A percentile compares a stretch with the other conserved stretches of the same genome.
These are phyloP conservation scores for Margaritispora aquatica DNA, from an alignment of 495 filamentous ascomycete species.

Conservation along the genomic window DNA sequence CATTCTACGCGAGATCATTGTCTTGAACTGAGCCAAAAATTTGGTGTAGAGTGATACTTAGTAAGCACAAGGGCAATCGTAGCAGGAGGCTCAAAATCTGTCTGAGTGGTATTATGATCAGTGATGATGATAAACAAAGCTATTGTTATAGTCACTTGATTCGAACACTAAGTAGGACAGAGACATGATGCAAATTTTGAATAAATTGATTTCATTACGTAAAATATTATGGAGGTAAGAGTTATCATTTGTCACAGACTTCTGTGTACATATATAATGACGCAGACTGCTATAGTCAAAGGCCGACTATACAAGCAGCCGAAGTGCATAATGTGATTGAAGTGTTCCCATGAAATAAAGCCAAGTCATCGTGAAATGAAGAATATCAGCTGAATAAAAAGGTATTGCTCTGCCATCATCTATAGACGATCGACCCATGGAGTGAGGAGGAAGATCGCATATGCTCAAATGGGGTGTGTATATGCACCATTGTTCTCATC, in stretches of 20 bases:
- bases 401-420: constrained; percentile 59
- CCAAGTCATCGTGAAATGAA: constrained; percentile 21
- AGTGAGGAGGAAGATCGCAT: constrained; percentile 50
- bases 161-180: too few species aligned
- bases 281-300: too few species aligned
- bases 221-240: not conserved
- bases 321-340: too few species aligned
- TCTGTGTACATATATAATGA: not conserved
- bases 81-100: not conserved
- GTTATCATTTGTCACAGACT: not conserved
- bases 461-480: constrained; percentile 58
- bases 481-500: not conserved
- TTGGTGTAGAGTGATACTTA: too few species aligned
- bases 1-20: too few species aligned
- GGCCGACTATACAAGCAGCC: too few species aligned
- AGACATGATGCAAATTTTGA: too few species aligned
- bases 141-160: too few species aligned
- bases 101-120: not conserved
- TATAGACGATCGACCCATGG: constrained; percentile 71
- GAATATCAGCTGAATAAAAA: constrained; percentile 31
- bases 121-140: too few species aligned
- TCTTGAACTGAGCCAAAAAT: too few species aligned
- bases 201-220: too few species aligned
- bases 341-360: constrained; percentile 31
- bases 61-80: not conserved